Evolutionary conservation across 192 early-diverging fungal genomes (phyloP).

Genomic region (Entomortierella parvispora): DNA sequence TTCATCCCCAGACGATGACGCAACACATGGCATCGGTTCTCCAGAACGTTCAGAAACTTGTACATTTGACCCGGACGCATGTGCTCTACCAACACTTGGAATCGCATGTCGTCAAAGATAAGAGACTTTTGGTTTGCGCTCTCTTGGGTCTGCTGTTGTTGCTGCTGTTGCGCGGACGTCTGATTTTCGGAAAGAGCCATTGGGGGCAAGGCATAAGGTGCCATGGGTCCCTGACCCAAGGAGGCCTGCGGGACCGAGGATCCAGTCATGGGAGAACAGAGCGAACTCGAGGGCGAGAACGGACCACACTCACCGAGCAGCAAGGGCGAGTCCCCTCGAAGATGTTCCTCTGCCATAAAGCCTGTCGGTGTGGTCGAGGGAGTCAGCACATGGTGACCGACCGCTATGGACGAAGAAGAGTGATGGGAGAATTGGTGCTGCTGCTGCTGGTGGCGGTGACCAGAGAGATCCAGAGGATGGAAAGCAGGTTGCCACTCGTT

Average conservation of each 20-base stretch:
- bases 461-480: neutral
- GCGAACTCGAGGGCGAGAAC: conserved; percentile 43
- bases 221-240: conserved; percentile 25
- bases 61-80: conserved; percentile 63
- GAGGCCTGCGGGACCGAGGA: conserved; percentile 17
- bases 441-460: conserved; percentile 15
- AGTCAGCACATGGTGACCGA: conserved; percentile 6
- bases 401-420: conserved; percentile 1
- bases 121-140: conserved; percentile 19
- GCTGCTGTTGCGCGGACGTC: neutral
- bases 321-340: conserved; percentile 28
- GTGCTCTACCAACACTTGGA: conserved; percentile 52
- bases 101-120: conserved; percentile 57
- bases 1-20: conserved; percentile 39
- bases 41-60: conserved; percentile 60
- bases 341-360: conserved; percentile 19
- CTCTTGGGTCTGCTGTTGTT: neutral
- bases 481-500: conserved; percentile 21
- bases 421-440: conserved; percentile 5
- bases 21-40: conserved; percentile 64
- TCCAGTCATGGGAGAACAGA: conserved; percentile 34
- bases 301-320: conserved; percentile 41
- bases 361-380: conserved; percentile 13
- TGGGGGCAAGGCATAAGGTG: conserved; percentile 32
- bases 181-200: conserved; percentile 16